Percentiles rank a stretch among this genome's conserved stretches.
phyloP scores from a whole-genome alignment of 78 protist genomes.

The Dictyostelium firmibasis region DNA sequence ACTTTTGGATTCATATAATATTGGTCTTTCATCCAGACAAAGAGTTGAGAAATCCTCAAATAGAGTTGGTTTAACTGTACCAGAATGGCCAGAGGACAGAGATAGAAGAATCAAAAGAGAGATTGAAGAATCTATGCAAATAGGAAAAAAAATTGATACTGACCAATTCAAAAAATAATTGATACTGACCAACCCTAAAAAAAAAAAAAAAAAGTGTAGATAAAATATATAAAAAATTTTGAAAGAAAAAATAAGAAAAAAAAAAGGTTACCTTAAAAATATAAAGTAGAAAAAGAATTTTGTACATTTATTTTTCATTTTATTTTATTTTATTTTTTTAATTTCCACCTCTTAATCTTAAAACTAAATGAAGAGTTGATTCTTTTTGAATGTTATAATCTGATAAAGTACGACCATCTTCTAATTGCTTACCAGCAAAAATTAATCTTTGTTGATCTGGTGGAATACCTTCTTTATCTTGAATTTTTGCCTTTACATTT shows the following conservation, averaged over 20 bases:
- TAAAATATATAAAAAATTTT: too few species aligned
- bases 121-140: background rate
- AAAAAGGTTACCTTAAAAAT: too few species aligned
- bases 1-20: constrained; percentile 60
- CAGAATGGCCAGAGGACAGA: constrained; percentile 79
- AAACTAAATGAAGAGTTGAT: constrained; percentile 92
- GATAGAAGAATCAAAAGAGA: constrained; percentile 28
- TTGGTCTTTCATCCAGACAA: constrained; percentile 61
- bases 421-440: constrained; percentile 98
- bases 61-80: constrained; percentile 63
- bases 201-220: background rate
- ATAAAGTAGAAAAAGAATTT: too few species aligned
- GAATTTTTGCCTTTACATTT: constrained; percentile 98
- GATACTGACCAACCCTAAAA: too few species aligned
- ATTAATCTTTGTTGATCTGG: constrained; percentile 99
- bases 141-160: background rate
- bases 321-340: constrained; percentile 84
- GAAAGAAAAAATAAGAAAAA: too few species aligned
- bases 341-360: too few species aligned
- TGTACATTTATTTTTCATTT: too few species aligned
- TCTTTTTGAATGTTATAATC: constrained; percentile 94
- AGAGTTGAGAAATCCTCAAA: constrained; percentile 63
- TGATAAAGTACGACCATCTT: constrained; percentile 96
- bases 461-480: constrained; percentile 99
- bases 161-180: background rate